These are phyloP conservation scores for Colletotrichum lupini DNA, from an alignment of 2,329 filamentous ascomycete species.

Conservation along the genomic window DNA sequence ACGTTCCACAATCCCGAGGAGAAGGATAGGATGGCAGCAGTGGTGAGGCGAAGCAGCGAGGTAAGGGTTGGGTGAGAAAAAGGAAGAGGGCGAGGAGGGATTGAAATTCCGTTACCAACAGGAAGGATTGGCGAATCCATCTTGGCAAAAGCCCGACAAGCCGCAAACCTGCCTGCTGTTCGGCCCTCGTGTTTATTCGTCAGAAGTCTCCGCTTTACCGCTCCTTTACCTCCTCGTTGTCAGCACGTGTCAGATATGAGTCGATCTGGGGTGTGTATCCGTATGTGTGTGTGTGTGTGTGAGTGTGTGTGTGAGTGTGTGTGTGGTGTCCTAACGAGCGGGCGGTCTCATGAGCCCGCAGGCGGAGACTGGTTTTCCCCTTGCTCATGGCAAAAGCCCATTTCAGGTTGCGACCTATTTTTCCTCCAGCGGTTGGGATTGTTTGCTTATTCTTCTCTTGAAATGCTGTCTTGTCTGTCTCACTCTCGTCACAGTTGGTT, in stretches of 20 bases:
- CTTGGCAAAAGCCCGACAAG: background rate
- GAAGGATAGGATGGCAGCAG: background rate
- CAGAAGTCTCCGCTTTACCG: conserved; percentile 1
- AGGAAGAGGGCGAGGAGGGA: background rate
- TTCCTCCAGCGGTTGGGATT: background rate
- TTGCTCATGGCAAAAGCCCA: background rate
- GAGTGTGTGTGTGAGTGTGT: too few relatives aligned
- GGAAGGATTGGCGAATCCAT: background rate
- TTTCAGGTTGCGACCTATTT: background rate
- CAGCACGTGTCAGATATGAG: conserved; percentile 3
- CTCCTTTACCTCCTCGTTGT: background rate
- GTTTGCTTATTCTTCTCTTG: too few relatives aligned
- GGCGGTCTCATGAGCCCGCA: background rate
- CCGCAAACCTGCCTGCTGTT: background rate
- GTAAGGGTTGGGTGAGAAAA: background rate
- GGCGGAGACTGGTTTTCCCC: background rate
- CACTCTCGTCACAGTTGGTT: background rate
- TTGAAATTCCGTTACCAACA: background rate
- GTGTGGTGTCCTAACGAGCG: background rate
- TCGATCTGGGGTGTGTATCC: background rate
- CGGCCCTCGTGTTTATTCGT: background rate
- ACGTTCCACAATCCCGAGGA: background rate
- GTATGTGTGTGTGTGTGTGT: too few relatives aligned
- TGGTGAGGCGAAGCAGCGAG: background rate
- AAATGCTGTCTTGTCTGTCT: background rate